Percentiles rank a stretch among this genome's conserved stretches.
Evolutionary conservation across 1,139 yeast genomes (phyloP).

Genomic region (Kodamaea arcana): DNA sequence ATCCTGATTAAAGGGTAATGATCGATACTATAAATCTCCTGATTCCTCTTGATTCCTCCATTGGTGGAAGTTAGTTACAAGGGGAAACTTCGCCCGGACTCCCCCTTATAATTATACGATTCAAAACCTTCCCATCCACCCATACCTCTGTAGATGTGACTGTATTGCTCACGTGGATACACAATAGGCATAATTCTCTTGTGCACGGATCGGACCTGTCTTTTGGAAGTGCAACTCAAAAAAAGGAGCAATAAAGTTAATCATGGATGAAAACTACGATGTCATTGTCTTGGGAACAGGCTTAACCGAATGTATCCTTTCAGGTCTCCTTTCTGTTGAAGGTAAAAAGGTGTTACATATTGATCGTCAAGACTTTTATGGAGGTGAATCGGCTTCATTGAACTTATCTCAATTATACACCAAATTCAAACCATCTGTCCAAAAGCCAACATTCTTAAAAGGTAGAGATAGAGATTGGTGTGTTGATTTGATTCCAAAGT

Average conservation of each 20-base stretch:
- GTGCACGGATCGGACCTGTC: too few relatives aligned
- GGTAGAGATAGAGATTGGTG: conserved; percentile 98
- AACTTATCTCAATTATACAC: conserved; percentile 59
- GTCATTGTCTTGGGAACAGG: conserved; percentile 80
- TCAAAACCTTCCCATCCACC: too few relatives aligned
- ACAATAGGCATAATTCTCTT: too few relatives aligned
- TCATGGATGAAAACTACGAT: conserved; percentile 95
- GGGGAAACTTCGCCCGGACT: too few relatives aligned
- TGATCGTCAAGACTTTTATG: conserved; percentile 95
- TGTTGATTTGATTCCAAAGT: conserved; percentile 94
- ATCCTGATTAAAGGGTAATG: too few relatives aligned
- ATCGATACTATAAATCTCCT: too few relatives aligned
- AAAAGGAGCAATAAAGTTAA: not conserved
- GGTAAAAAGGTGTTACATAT: conserved; percentile 96
- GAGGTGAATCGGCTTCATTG: conserved; percentile 73
- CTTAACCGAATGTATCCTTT: conserved; percentile 90
- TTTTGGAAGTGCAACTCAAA: too few relatives aligned
- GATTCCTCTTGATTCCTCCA: too few relatives aligned
- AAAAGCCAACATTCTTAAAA: conserved; percentile 63
- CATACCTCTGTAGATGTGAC: too few relatives aligned
- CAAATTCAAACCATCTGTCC: conserved; percentile 66
- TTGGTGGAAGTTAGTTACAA: too few relatives aligned
- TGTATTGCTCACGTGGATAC: too few relatives aligned
- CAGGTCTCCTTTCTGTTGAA: conserved; percentile 91
- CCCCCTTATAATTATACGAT: too few relatives aligned